These are phyloP conservation scores for Sophora flavescens DNA, from an alignment of 306 rosid species.

Conservation along the genomic window DNA sequence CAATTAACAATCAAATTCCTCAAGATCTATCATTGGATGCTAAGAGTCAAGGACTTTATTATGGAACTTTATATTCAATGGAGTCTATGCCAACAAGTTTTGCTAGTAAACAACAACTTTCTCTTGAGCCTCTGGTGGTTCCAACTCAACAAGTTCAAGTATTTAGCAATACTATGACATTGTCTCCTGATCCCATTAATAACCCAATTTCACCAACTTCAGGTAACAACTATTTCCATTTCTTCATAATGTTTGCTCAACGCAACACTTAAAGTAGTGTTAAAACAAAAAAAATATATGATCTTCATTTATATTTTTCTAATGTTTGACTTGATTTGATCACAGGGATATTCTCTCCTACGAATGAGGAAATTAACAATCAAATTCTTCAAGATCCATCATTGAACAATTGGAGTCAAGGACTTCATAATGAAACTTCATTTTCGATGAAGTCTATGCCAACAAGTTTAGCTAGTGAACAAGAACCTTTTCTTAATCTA, in stretches of 20 bases:
- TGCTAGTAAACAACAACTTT: not conserved
- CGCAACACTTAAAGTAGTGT: not conserved
- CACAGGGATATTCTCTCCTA: too few species aligned
- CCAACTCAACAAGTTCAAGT: constrained; percentile 7
- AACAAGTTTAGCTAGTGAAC: not conserved
- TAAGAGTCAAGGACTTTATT: constrained; percentile 31
- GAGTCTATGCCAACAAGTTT: not conserved
- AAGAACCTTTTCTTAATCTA: not conserved
- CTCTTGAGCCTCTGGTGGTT: not conserved
- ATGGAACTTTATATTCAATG: not conserved
- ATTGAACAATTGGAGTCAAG: constrained; percentile 24
- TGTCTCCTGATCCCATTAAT: not conserved
- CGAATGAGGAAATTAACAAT: constrained; percentile 12
- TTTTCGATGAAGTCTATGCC: not conserved
- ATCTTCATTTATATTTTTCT: not conserved
- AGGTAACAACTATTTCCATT: constrained; percentile 31
- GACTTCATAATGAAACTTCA: not conserved
- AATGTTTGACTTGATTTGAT: not conserved
- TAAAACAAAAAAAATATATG: not conserved
- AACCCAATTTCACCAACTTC: constrained; percentile 6
- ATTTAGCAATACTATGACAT: not conserved
- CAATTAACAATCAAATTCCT: constrained; percentile 8
- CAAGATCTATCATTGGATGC: not conserved
- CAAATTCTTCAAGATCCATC: constrained; percentile 15
- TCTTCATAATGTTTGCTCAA: not conserved